Base-by-base conservation (phyloP, 2,329 filamentous ascomycete genomes). In the Arthrobotrys conoides region DNA sequence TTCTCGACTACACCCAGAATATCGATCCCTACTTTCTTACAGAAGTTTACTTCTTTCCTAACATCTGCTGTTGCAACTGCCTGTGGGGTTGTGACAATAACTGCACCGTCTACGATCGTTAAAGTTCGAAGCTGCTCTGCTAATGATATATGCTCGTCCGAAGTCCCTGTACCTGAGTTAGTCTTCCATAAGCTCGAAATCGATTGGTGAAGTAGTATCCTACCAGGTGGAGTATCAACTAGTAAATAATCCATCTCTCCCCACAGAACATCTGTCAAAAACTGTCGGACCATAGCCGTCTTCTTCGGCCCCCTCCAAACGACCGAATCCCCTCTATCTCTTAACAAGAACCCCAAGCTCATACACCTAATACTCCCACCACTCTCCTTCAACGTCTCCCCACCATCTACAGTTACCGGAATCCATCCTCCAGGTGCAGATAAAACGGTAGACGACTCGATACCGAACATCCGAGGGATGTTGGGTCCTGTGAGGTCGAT, bases 221-320 rank as follows among this genome's bases (percentile, higher is more conserved):
- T 77, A 82, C 96, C 96, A 0, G 96, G 96, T 12, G 96, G 96
- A 2, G 96, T 99, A 84, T 99, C 96, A 83, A 99, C 93, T 76
- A 99, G 89, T 0, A 99, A 88, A 83, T 93, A 98, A 84, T 98
- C 95, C n/a, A 93, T 89, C 24, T 91, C 89, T 68, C 90, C 89
- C 96, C 96, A 98, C 33, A 93, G 88, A 3, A 97, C 94, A 83
- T 97, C 94, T 0, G 92, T 92, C 30, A 99, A 87, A 83, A 99
- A 99, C 84, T 99, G 96, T 48, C 94, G 90, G 75, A 99, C 93
- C 96, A 99, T 99, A 64, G 96, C 96, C 3, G 96, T 99, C 86
- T 99, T 99, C 86, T 99, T 99, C 1, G 96, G 96, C 0, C 96
- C 96, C 67, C 96, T 90, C 96, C 96, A 99, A 46, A 99, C 96